Conservation (phyloP, 345 rosid genomes). For the Streptanthus diversifolius region DNA sequence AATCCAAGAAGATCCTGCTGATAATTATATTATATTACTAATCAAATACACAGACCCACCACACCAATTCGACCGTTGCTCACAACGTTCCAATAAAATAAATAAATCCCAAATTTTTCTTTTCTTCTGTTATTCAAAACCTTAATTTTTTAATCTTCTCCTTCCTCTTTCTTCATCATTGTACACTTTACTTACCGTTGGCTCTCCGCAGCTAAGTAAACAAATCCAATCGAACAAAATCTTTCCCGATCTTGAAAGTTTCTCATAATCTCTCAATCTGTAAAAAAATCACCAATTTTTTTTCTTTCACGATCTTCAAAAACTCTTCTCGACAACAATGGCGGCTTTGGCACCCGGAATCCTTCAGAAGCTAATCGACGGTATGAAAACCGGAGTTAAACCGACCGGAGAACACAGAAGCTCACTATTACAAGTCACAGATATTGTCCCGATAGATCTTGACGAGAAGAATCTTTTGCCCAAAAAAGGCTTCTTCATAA, state of each 20-base stretch:
- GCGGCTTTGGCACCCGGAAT: constrained; percentile 81
- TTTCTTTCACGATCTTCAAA: not conserved
- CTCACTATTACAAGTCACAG: constrained; percentile 85
- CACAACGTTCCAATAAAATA: constrained; percentile 14
- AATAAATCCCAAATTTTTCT: not conserved
- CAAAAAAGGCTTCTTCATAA: constrained; percentile 84
- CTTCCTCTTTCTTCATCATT: not conserved
- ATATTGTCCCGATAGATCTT: constrained; percentile 91
- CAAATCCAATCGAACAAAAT: not conserved
- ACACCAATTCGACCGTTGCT: constrained; percentile 34
- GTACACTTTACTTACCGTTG: constrained; percentile 26
- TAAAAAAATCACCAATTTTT: not conserved
- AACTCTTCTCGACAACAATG: constrained; percentile 35
- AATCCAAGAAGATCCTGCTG: constrained; percentile 5
- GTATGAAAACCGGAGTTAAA: constrained; percentile 82
- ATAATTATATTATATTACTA: not conserved
- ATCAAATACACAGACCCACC: constrained; percentile 18
- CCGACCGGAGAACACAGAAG: constrained; percentile 84
- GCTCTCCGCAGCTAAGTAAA: not conserved
- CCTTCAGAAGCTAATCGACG: constrained; percentile 68
- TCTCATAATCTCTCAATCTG: not conserved
- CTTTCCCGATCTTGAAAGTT: constrained; percentile 6
- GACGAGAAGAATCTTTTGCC: constrained; percentile 92
- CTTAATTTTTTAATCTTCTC: not conserved
- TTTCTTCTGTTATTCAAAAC: constrained; percentile 5